These are phyloP conservation scores for Saccharomycopsis javanensis DNA, from an alignment of 805 yeast species.

Conservation along the genomic window DNA sequence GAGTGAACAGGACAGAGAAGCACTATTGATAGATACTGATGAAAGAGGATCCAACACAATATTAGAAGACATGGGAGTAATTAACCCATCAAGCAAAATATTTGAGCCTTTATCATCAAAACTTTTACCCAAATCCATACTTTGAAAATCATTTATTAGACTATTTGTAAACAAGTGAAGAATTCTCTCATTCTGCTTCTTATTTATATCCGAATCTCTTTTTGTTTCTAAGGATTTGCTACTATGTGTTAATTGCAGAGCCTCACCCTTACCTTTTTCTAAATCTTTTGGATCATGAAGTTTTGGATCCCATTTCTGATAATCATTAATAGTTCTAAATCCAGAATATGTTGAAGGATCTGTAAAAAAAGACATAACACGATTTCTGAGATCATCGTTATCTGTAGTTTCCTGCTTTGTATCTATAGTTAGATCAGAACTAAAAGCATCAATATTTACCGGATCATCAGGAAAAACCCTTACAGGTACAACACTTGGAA, in stretches of 20 bases:
- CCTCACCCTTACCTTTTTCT: neutral
- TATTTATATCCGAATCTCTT: neutral
- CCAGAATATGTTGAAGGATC: conserved; percentile 11
- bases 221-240: neutral
- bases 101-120: neutral
- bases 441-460: neutral
- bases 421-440: neutral
- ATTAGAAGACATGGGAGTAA: neutral
- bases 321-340: conserved; percentile 7
- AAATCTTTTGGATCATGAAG: conserved; percentile 7
- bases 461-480: neutral
- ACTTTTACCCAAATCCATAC: neutral
- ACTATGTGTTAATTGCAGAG: neutral
- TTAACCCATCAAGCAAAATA: neutral
- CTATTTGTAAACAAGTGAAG: neutral
- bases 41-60: neutral
- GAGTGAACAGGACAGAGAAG: neutral
- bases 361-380: conserved; percentile 7
- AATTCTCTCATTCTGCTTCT: neutral
- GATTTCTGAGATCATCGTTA: neutral
- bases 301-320: conserved; percentile 6
- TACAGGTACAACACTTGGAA: neutral
- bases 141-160: neutral
- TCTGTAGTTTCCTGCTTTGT: neutral
- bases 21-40: neutral